These are phyloP conservation scores for Trypanosoma cruzi DNA, from an alignment of 208 protist species.

Conservation along the genomic window DNA sequence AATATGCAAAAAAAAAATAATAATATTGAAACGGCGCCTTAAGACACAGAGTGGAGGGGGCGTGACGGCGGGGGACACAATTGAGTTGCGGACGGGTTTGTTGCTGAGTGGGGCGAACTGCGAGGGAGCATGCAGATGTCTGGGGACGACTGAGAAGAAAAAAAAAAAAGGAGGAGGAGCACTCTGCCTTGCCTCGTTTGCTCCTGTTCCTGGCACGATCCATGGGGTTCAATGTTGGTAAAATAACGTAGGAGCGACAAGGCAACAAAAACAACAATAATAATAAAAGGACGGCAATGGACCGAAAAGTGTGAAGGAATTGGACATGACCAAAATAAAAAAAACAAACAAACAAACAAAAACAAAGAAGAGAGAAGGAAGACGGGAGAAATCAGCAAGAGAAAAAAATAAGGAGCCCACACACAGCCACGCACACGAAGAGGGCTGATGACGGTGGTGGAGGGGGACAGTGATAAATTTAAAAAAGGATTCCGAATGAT, in stretches of 20 bases:
- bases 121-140: background rate
- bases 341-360: background rate
- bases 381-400: background rate
- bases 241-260: background rate
- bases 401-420: constrained; percentile 2
- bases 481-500: no score
- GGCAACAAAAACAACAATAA: background rate
- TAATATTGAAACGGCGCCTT: no score
- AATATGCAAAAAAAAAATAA: background rate
- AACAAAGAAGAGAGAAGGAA: background rate
- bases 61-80: no score
- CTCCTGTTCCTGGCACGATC: background rate
- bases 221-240: background rate
- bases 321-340: no score
- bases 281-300: background rate
- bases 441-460: background rate
- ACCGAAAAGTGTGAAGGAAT: no score
- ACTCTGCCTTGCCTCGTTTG: background rate
- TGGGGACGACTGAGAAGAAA: no score
- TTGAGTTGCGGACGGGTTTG: no score
- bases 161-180: no score
- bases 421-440: background rate
- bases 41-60: no score
- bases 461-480: background rate
- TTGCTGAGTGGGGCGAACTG: background rate